Evolutionary conservation across 2,329 filamentous ascomycete genomes (phyloP).

Genomic region (Aureobasidium sp.): DNA sequence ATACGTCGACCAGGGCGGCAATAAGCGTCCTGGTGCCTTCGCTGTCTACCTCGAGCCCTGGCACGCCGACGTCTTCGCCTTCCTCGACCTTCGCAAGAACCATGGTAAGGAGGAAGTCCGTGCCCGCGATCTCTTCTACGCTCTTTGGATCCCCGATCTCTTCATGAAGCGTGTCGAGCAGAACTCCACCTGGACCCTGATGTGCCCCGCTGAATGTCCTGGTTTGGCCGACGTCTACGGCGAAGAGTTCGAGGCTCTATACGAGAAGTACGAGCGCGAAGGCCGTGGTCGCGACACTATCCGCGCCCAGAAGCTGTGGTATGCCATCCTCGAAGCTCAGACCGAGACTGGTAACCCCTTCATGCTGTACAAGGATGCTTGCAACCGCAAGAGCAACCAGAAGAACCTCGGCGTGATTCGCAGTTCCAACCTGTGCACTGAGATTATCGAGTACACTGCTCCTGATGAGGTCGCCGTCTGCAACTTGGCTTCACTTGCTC

Average conservation of each 20-base stretch:
- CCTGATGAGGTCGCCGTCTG: conserved; percentile 98
- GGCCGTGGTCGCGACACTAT: conserved; percentile 83
- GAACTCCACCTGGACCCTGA: conserved; percentile 94
- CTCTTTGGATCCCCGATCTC: conserved; percentile 95
- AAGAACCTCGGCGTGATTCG: conserved; percentile 98
- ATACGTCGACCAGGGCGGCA: conserved; percentile 97
- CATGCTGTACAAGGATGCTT: conserved; percentile 98
- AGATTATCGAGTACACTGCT: conserved; percentile 95
- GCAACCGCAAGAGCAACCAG: conserved; percentile 99
- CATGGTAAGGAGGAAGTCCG: conserved; percentile 98
- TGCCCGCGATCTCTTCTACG: conserved; percentile 94
- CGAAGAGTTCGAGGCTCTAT: conserved; percentile 92
- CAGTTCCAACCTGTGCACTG: conserved; percentile 97
- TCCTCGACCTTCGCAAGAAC: conserved; percentile 97
- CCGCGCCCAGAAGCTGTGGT: conserved; percentile 99
- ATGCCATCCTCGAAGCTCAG: conserved; percentile 94
- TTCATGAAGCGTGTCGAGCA: conserved; percentile 99
- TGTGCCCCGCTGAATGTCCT: conserved; percentile 95
- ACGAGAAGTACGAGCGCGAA: conserved; percentile 81
- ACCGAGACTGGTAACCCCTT: conserved; percentile 98
- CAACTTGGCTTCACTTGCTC: conserved; percentile 89
- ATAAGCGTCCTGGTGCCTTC: conserved; percentile 97
- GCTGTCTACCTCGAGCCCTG: conserved; percentile 98
- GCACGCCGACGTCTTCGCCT: conserved; percentile 97
- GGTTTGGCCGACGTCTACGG: conserved; percentile 95